A percentile compares a stretch with the other conserved stretches of the same genome.
Conservation (phyloP, 177 flowering plant species). For the Vitis hybrid region DNA sequence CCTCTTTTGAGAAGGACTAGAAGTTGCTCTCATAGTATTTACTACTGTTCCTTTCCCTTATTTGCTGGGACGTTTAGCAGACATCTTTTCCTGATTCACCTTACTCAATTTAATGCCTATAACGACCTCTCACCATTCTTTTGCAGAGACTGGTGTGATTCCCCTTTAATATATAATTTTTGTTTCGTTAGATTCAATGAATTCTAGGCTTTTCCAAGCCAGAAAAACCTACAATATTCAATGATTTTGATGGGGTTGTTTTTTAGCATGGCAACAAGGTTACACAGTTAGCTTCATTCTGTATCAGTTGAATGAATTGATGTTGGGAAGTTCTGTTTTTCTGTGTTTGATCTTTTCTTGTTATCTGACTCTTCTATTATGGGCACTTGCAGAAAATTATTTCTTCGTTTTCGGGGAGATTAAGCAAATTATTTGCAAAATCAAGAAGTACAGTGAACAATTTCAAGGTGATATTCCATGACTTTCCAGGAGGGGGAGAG, state of each 20-base stretch:
- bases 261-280: background rate
- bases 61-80: slow-evolving; percentile 12
- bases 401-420: slow-evolving; percentile 32
- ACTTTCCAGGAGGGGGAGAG: slow-evolving; percentile 51
- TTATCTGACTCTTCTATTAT: slow-evolving; percentile 5
- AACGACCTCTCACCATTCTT: slow-evolving; percentile 26
- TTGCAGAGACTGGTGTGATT: slow-evolving; percentile 11
- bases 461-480: slow-evolving; percentile 41
- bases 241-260: slow-evolving; percentile 9
- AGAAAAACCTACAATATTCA: too few species aligned
- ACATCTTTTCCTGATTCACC: slow-evolving; percentile 12
- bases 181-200: slow-evolving; percentile 12
- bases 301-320: background rate
- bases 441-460: slow-evolving; percentile 9
- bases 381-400: slow-evolving; percentile 32
- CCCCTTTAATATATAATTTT: slow-evolving; percentile 11
- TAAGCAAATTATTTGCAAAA: slow-evolving; percentile 35
- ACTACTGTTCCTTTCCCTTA: slow-evolving; percentile 24
- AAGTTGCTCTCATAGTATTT: slow-evolving; percentile 21
- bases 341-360: background rate
- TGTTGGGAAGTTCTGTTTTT: background rate
- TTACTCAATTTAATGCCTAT: slow-evolving; percentile 25
- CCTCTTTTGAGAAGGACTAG: slow-evolving; percentile 17
- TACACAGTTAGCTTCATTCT: background rate
- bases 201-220: background rate